A percentile compares a stretch with the other conserved stretches of the same genome.
Conservation (phyloP, 768 basidiomycete genomes). For the Lactarius indigo region DNA sequence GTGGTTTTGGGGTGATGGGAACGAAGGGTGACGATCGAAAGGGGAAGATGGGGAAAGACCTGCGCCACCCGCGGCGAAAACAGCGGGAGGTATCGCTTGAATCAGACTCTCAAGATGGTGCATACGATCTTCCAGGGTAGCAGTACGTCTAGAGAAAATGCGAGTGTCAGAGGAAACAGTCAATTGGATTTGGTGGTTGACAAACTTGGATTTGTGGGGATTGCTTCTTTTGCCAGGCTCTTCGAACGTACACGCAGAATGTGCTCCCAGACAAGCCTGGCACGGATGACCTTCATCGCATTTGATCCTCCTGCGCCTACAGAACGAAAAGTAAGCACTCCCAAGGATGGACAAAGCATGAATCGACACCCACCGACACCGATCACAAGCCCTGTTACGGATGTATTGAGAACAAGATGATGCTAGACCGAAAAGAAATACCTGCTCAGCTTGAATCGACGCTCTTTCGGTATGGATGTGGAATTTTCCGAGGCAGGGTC, state of each 20-base stretch:
- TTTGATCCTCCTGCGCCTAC: slow-evolving; percentile 76
- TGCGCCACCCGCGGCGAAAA: slow-evolving; percentile 61
- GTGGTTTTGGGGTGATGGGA: slow-evolving; percentile 41
- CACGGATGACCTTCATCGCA: slow-evolving; percentile 90
- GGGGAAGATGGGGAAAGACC: slow-evolving; percentile 35
- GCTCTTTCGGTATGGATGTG: slow-evolving; percentile 56
- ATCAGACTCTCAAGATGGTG: slow-evolving; percentile 83
- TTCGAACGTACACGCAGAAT: slow-evolving; percentile 80
- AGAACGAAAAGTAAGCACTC: slow-evolving; percentile 18
- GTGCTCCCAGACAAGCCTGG: slow-evolving; percentile 81
- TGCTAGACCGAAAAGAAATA: slow-evolving; percentile 33
- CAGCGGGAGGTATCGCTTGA: slow-evolving; percentile 77
- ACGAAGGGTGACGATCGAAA: slow-evolving; percentile 33
- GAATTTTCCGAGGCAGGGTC: slow-evolving; percentile 9
- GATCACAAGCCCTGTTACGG: slow-evolving; percentile 75
- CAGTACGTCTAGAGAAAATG: slow-evolving; percentile 53
- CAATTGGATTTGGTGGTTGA: not conserved
- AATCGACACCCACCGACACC: slow-evolving; percentile 65
- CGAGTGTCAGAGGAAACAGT: not conserved
- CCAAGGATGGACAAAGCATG: not conserved
- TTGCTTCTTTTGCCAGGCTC: slow-evolving; percentile 83
- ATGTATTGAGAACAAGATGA: slow-evolving; percentile 9
- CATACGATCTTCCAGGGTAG: slow-evolving; percentile 85
- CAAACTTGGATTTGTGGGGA: slow-evolving; percentile 82
- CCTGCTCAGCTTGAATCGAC: slow-evolving; percentile 88